Percentiles rank a stretch among this genome's conserved stretches.
phyloP scores from a whole-genome alignment of 1,139 yeast species.

The Yamadazyma atmosphaerica region DNA sequence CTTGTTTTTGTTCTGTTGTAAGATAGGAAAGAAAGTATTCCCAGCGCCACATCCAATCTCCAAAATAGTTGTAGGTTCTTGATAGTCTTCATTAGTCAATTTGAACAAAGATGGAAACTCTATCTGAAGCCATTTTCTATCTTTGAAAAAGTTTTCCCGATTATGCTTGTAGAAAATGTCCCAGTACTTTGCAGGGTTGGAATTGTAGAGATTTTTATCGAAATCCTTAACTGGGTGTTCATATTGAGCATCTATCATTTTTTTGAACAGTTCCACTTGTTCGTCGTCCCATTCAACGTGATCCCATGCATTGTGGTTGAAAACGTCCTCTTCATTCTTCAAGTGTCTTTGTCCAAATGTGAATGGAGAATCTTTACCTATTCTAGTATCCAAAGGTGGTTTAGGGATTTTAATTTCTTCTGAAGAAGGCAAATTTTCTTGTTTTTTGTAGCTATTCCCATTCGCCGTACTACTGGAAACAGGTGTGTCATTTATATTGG shows the following conservation, averaged over 20 bases:
- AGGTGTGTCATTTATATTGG: background rate
- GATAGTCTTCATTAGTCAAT: constrained; percentile 64
- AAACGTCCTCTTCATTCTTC: constrained; percentile 74
- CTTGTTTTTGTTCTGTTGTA: constrained; percentile 80
- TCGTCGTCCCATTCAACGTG: constrained; percentile 98
- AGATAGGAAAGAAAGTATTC: constrained; percentile 88
- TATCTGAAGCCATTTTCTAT: constrained; percentile 92
- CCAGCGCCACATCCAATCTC: constrained; percentile 99
- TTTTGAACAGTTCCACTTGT: constrained; percentile 74
- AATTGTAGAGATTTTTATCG: constrained; percentile 75
- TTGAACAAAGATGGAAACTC: constrained; percentile 88
- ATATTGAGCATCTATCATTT: constrained; percentile 70
- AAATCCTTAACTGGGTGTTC: constrained; percentile 83
- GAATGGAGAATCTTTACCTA: constrained; percentile 88
- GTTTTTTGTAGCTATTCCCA: too few species aligned
- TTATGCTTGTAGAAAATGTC: constrained; percentile 90
- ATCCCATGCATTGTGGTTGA: constrained; percentile 96
- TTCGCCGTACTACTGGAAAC: background rate
- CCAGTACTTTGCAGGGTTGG: constrained; percentile 94
- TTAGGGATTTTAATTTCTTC: constrained; percentile 12
- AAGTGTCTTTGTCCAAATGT: constrained; percentile 86
- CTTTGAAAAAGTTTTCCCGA: constrained; percentile 91
- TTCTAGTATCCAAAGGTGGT: constrained; percentile 51
- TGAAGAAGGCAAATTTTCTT: too few species aligned
- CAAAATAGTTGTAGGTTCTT: constrained; percentile 70